Evolutionary conservation across 1,139 yeast species (phyloP).

Genomic region (Fermentozyma sake): DNA sequence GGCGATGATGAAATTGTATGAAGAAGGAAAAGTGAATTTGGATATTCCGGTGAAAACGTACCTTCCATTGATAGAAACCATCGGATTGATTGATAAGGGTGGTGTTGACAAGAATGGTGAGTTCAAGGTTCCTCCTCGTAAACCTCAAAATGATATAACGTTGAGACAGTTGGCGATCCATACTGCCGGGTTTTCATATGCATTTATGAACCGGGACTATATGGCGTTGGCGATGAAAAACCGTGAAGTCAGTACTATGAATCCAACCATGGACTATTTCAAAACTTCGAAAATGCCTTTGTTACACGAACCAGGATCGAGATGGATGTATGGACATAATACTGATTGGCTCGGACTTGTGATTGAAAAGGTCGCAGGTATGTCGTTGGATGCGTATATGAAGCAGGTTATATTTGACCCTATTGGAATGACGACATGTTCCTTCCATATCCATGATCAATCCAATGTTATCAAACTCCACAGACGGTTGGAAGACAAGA

Average conservation of each 20-base stretch:
- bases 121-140: conserved; percentile 22
- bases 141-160: conserved; percentile 38
- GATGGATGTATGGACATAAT: conserved; percentile 48
- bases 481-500: conserved; percentile 13
- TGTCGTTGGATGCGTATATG: conserved; percentile 38
- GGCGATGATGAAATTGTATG: conserved; percentile 43
- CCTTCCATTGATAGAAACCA: conserved; percentile 37
- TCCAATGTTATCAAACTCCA: conserved; percentile 24
- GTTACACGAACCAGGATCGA: conserved; percentile 49
- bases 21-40: conserved; percentile 37
- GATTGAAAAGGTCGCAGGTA: conserved; percentile 40
- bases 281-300: conserved; percentile 35
- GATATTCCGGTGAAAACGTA: conserved; percentile 38
- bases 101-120: conserved; percentile 33
- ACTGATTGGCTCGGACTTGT: conserved; percentile 53
- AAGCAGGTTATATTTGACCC: conserved; percentile 39
- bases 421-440: conserved; percentile 36
- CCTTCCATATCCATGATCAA: conserved; percentile 28
- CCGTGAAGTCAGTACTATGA: conserved; percentile 17
- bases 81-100: conserved; percentile 38
- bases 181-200: conserved; percentile 49
- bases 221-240: conserved; percentile 15
- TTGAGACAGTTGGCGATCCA: conserved; percentile 46
- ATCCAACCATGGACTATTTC: conserved; percentile 25
- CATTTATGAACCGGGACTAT: conserved; percentile 34